Evolutionary conservation across 1,284 basidiomycete genomes (phyloP).

Genomic region (Ustilago cynodontis): DNA sequence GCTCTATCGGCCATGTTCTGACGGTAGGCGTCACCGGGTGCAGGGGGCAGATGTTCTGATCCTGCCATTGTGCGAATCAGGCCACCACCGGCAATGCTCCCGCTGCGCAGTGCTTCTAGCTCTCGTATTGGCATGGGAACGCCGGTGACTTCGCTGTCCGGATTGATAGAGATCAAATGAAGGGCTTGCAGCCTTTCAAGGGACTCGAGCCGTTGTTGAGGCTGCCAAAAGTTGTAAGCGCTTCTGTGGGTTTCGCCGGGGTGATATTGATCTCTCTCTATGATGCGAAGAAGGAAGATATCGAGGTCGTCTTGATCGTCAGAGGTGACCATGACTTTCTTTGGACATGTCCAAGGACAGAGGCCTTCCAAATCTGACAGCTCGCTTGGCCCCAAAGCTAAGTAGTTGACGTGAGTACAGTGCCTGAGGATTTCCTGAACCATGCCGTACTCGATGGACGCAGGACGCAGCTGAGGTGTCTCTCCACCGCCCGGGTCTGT

Average conservation of each 20-base stretch:
- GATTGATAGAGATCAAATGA: slow-evolving; percentile 27
- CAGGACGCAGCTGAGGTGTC: too few relatives aligned
- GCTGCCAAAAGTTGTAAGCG: too few relatives aligned
- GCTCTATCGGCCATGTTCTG: too few relatives aligned
- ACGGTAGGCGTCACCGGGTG: too few relatives aligned
- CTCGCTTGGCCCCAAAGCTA: slow-evolving; percentile 16
- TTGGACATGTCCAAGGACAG: neutral
- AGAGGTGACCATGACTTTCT: slow-evolving; percentile 22
- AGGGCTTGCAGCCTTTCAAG: slow-evolving; percentile 7
- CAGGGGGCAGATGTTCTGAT: too few relatives aligned
- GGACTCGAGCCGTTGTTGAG: too few relatives aligned
- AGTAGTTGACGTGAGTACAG: slow-evolving; percentile 31
- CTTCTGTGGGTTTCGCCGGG: too few relatives aligned
- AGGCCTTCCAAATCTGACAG: neutral
- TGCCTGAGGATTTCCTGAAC: neutral
- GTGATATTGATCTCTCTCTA: too few relatives aligned
- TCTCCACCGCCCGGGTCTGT: too few relatives aligned
- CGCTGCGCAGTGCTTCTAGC: slow-evolving; percentile 37
- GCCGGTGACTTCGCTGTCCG: slow-evolving; percentile 37
- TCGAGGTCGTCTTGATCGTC: neutral
- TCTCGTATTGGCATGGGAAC: slow-evolving; percentile 38
- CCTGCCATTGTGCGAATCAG: neutral
- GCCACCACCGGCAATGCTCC: slow-evolving; percentile 15
- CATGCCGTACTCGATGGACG: too few relatives aligned
- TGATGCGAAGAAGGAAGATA: too few relatives aligned